A percentile compares a stretch with the other conserved stretches of the same genome.
Evolutionary conservation across 2,329 filamentous ascomycete genomes (phyloP).

Genomic region (Aspergillus hiratsukae): DNA sequence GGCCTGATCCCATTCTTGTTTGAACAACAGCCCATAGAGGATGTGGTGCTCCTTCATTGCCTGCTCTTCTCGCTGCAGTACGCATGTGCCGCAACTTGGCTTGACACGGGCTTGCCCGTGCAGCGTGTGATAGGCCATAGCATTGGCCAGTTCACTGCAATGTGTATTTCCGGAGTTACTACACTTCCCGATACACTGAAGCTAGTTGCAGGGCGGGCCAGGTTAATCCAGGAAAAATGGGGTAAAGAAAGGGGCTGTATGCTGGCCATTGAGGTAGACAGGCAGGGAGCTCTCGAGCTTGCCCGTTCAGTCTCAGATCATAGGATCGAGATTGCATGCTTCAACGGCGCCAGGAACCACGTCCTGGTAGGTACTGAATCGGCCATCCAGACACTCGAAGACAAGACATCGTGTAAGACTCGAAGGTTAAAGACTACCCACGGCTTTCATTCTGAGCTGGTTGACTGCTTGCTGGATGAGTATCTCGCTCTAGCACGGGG

Average conservation of each 20-base stretch:
- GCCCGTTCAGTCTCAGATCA: background rate
- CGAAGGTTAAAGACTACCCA: slow-evolving; percentile 45
- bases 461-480: slow-evolving; percentile 29
- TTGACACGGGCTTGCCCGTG: slow-evolving; percentile 32
- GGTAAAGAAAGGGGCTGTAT: slow-evolving; percentile 30
- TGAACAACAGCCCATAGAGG: slow-evolving; percentile 15
- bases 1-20: slow-evolving; percentile 32
- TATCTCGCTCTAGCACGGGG: slow-evolving; percentile 22
- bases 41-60: slow-evolving; percentile 32
- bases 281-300: background rate
- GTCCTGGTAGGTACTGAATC: slow-evolving; percentile 37
- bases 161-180: slow-evolving; percentile 29
- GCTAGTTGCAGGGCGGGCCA: slow-evolving; percentile 25
- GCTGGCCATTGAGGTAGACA: slow-evolving; percentile 32
- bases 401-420: slow-evolving; percentile 12
- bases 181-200: slow-evolving; percentile 27
- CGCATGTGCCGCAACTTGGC: slow-evolving; percentile 34
- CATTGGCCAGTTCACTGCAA: slow-evolving; percentile 36
- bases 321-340: slow-evolving; percentile 42
- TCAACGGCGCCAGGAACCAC: slow-evolving; percentile 42
- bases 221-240: slow-evolving; percentile 29
- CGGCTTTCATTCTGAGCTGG: slow-evolving; percentile 46
- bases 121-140: slow-evolving; percentile 35
- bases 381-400: slow-evolving; percentile 27
- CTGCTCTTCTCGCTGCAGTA: slow-evolving; percentile 38